Percentiles rank a stretch among this genome's conserved stretches.
These are phyloP conservation scores for Aspergillus quadrilineatus DNA, from an alignment of 2,329 filamentous ascomycete genomes.

Conservation along the genomic window DNA sequence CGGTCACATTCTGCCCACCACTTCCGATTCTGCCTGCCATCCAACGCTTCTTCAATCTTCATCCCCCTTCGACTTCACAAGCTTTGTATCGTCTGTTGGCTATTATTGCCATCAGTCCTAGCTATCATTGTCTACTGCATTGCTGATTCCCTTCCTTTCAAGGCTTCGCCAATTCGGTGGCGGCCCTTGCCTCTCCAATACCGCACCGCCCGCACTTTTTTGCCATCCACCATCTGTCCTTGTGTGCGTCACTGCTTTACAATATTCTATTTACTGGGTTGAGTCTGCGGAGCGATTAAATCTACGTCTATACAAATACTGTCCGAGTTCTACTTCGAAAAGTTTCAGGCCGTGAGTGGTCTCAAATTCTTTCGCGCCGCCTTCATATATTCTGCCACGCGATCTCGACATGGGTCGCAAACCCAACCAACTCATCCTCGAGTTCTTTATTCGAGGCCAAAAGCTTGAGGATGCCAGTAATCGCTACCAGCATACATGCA, in stretches of 20 bases:
- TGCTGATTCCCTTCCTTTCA: not conserved
- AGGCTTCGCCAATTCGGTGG: conserved; percentile 8
- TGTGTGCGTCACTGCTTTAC: conserved; percentile 17
- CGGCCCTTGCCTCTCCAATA: conserved; percentile 9
- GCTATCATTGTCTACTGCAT: not conserved
- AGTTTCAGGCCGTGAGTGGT: not conserved
- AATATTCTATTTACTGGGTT: not conserved
- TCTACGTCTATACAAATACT: not conserved
- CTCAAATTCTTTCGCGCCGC: conserved; percentile 3
- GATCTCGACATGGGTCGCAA: conserved; percentile 68
- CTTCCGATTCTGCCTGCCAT: conserved; percentile 36
- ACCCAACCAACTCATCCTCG: conserved; percentile 79
- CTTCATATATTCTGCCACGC: conserved; percentile 19
- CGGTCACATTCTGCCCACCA: not conserved
- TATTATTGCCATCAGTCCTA: not conserved
- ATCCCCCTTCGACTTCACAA: conserved; percentile 17
- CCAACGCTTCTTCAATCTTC: conserved; percentile 19
- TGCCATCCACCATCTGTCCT: conserved; percentile 19
- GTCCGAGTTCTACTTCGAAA: not conserved
- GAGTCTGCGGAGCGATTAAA: not conserved
- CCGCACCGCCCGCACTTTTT: conserved; percentile 14
- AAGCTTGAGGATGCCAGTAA: conserved; percentile 90
- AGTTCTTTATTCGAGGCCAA: conserved; percentile 82
- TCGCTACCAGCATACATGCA: conserved; percentile 88
- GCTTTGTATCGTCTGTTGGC: conserved; percentile 9